Evolutionary conservation across 164 flowering plant genomes (phyloP).

Genomic region (Dillenia suffruticosa): DNA sequence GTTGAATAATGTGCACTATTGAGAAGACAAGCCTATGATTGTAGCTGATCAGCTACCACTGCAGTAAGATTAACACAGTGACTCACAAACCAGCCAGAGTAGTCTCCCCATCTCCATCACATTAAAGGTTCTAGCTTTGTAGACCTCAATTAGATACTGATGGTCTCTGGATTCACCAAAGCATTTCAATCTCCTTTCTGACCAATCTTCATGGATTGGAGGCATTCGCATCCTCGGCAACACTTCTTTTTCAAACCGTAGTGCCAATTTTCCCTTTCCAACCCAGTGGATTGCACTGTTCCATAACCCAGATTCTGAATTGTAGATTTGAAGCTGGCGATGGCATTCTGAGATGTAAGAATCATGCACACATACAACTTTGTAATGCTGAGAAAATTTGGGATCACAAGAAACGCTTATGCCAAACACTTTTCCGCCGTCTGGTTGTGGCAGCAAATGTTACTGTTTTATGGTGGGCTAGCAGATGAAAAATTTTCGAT

Average conservation of each 20-base stretch:
- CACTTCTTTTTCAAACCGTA: constrained; percentile 6
- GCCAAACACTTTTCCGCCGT: no score
- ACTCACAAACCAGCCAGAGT: constrained; percentile 16
- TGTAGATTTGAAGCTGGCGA: no score
- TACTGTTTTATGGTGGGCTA: no score
- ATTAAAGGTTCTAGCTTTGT: constrained; percentile 5
- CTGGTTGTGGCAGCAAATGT: no score
- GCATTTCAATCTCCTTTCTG: not conserved
- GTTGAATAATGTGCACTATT: no score
- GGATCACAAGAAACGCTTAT: no score
- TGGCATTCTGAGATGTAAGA: no score
- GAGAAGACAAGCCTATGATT: not conserved
- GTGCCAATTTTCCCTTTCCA: not conserved
- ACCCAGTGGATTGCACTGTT: constrained; percentile 27
- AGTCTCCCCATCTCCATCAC: constrained; percentile 22
- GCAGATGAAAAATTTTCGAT: no score
- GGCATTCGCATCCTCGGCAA: not conserved
- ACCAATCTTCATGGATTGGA: not conserved
- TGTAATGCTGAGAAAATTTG: constrained; percentile 8
- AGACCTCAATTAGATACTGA: constrained; percentile 15
- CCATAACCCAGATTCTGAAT: constrained; percentile 1
- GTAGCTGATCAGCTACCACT: constrained; percentile 2
- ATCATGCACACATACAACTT: not conserved
- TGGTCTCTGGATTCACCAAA: constrained; percentile 18
- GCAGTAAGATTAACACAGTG: constrained; percentile 10